Base-by-base conservation (phyloP, 352 stramenopile genomes). In the Pythium sp. region DNA sequence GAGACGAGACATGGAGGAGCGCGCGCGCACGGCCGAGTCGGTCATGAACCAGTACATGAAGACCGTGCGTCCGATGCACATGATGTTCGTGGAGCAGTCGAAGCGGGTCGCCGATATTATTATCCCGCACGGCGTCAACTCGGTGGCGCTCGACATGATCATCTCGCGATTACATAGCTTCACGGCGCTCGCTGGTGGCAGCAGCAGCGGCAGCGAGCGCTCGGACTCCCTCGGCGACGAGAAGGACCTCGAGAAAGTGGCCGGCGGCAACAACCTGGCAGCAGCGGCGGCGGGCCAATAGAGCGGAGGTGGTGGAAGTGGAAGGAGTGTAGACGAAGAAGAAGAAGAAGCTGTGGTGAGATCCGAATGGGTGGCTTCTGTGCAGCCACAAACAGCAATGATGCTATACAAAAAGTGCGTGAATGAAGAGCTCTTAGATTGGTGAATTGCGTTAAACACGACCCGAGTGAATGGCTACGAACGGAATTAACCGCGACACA, bases 21-120 rank as follows among this genome's bases (percentile, higher is more conserved):
- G 97, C 58, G 94, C 88, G 30, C 81, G 97, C 56, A 97, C 91
- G 54, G 78, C 97, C n/a, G 89, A 98, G 47, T 91, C 92, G 11
- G 97, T 99, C 47, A 94, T 99, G 69, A 77, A 89, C 47, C 97
- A 99, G 87, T 99, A 99, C 82, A 90, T 98, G 74, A 89, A 83
- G 65, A 99, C 96, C n/a, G 97, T 99, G 38, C 90, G 97, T 32
- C 97, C 97, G 30, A 99, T 99, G 96, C 97, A 99, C 86, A 91
- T 98, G 72, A 92, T 97, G 82, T 99, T 98, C 70, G 97, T 99
- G 8, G 96, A 99, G 79, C 96, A 98, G 51, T 98, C 91, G 58
- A 99, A 99, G 74, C 79, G 85, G 65, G 84, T 94, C 46, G 95
- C 95, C 30, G 94, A 99, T 84, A 90, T 99, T 68, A 98, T 98